A percentile compares a stretch with the other conserved stretches of the same genome.
These are phyloP conservation scores for Zea mays DNA, from an alignment of 176 grass and related monocot genomes.

Conservation along the genomic window Zm-B73-REFERENCE-NAM-5.0 NC_050096.1:8173501-8174000, in stretches of 20 bases:
- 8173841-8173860: constrained; percentile 92
- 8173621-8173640: constrained; percentile 83
- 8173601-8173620: constrained; percentile 97
- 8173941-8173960: no score
- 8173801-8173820: constrained; percentile 78
- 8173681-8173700: constrained; percentile 91
- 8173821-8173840: constrained; percentile 98
- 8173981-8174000: no score
- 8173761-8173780: constrained; percentile 95
- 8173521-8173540: no score
- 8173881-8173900: no score
- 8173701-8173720: constrained; percentile 97
- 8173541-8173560: no score
- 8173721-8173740: constrained; percentile 90
- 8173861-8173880: constrained; percentile 76
- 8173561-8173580: no score
- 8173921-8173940: no score
- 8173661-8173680: constrained; percentile 90
- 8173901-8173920: no score
- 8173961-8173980: no score
- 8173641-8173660: constrained; percentile 89
- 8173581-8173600: constrained; percentile 51
- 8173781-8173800: constrained; percentile 92
- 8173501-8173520: no score
- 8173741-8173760: constrained; percentile 65